These are phyloP conservation scores for Sporothrix dimorphospora DNA, from an alignment of 2,329 filamentous ascomycete species.

Conservation along the genomic window DNA sequence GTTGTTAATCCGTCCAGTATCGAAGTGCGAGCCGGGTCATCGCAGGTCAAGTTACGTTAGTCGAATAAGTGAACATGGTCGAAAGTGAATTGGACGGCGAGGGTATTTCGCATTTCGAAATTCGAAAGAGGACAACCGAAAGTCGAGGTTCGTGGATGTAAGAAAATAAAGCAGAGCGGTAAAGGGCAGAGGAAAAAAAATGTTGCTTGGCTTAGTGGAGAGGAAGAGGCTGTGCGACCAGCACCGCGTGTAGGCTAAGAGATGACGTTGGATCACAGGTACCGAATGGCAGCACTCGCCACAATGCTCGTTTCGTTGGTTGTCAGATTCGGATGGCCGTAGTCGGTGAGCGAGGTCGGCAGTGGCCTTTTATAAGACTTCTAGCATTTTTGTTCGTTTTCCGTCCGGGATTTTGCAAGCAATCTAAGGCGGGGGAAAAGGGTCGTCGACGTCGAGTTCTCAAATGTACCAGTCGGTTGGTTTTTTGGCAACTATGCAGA, in stretches of 20 bases:
- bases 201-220: conserved; percentile 1
- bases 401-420: not conserved
- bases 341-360: not conserved
- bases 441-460: not conserved
- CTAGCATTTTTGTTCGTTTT: not conserved
- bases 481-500: not conserved
- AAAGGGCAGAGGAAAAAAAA: not conserved
- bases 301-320: not conserved
- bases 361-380: not conserved
- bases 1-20: not conserved
- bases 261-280: conserved; percentile 11
- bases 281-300: not conserved
- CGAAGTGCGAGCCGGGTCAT: not conserved
- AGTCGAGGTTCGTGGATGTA: not conserved
- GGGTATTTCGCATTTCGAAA: not conserved
- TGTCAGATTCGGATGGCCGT: not conserved
- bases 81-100: not conserved
- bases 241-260: not conserved
- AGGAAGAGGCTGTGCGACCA: not conserved
- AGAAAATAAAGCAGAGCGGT: not conserved
- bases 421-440: not conserved
- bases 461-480: not conserved
- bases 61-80: not conserved
- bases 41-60: not conserved
- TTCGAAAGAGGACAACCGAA: not conserved